phyloP scores from a whole-genome alignment of 768 basidiomycete genomes.

The Serpula lacrymans region DNA sequence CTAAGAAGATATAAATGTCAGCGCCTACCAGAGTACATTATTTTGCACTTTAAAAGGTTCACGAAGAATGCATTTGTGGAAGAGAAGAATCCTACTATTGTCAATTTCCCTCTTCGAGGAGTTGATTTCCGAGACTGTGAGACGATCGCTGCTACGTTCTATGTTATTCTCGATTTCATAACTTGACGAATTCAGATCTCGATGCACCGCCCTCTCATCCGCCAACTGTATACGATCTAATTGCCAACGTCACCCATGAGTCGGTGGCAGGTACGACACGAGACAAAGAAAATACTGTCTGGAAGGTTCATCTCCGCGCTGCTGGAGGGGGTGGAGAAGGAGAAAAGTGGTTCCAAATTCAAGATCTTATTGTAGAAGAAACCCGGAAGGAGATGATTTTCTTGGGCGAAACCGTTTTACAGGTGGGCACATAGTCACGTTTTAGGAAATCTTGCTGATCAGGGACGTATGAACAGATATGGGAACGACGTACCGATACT shows the following conservation, averaged over 20 bases:
- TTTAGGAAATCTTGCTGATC: too few species aligned
- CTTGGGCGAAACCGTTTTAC: slow-evolving; percentile 92
- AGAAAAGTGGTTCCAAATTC: slow-evolving; percentile 95
- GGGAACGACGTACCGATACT: too few species aligned
- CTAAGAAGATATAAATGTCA: slow-evolving; percentile 90
- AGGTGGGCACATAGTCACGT: too few species aligned
- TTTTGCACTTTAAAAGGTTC: slow-evolving; percentile 94
- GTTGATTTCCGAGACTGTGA: slow-evolving; percentile 90
- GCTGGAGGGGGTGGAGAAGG: slow-evolving; percentile 72
- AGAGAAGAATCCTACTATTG: slow-evolving; percentile 98
- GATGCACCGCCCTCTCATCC: slow-evolving; percentile 60
- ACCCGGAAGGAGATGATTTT: slow-evolving; percentile 98
- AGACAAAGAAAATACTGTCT: slow-evolving; percentile 86
- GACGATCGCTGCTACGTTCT: slow-evolving; percentile 33
- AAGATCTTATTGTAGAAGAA: slow-evolving; percentile 95
- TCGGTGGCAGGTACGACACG: slow-evolving; percentile 94
- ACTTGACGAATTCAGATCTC: slow-evolving; percentile 53
- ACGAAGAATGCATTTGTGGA: slow-evolving; percentile 96
- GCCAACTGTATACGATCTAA: slow-evolving; percentile 83
- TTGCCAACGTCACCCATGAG: slow-evolving; percentile 94
- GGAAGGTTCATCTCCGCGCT: slow-evolving; percentile 87
- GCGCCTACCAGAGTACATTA: slow-evolving; percentile 85
- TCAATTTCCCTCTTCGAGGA: slow-evolving; percentile 93
- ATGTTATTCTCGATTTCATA: slow-evolving; percentile 17
- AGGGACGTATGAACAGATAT: too few species aligned